These are phyloP conservation scores for Teratosphaeria epicoccoides DNA, from an alignment of 2,329 filamentous ascomycete species.

Conservation along the genomic window DNA sequence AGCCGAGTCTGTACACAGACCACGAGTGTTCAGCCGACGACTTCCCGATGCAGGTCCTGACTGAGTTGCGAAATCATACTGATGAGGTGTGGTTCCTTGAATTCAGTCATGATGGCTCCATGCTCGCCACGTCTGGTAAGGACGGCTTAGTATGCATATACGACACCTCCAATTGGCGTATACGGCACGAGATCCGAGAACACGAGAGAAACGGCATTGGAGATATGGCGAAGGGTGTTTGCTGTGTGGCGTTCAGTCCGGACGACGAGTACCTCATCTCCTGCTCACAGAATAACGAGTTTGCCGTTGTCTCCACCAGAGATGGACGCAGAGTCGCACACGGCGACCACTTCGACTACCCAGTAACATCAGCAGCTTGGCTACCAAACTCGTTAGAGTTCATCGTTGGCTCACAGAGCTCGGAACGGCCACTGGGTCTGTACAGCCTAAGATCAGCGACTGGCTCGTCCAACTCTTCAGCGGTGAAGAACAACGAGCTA, in stretches of 20 bases:
- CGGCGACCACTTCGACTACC: conserved; percentile 64
- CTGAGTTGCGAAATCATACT: conserved; percentile 60
- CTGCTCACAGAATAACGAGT: conserved; percentile 44
- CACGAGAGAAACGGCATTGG: conserved; percentile 15
- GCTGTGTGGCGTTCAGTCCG: conserved; percentile 81
- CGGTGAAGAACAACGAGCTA: conserved; percentile 20
- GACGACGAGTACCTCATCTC: conserved; percentile 79
- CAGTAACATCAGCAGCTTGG: conserved; percentile 87
- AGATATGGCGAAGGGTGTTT: conserved; percentile 45
- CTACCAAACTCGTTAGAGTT: conserved; percentile 65
- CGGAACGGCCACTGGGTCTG: conserved; percentile 54
- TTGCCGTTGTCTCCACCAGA: conserved; percentile 23
- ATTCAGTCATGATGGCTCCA: conserved; percentile 79
- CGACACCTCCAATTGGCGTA: conserved; percentile 59
- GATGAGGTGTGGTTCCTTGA: conserved; percentile 87
- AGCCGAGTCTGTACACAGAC: conserved; percentile 80
- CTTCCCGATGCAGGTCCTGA: conserved; percentile 61
- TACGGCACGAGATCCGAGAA: conserved; percentile 40
- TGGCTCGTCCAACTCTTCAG: conserved; percentile 3
- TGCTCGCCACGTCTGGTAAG: conserved; percentile 70
- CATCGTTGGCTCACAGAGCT: conserved; percentile 67
- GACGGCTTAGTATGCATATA: conserved; percentile 71
- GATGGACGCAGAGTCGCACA: conserved; percentile 50
- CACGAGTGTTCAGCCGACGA: conserved; percentile 70
- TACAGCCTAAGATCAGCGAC: conserved; percentile 16